These are phyloP conservation scores for Acacia pycnantha DNA, from an alignment of 331 rosid genomes.

Conservation along the genomic window DNA sequence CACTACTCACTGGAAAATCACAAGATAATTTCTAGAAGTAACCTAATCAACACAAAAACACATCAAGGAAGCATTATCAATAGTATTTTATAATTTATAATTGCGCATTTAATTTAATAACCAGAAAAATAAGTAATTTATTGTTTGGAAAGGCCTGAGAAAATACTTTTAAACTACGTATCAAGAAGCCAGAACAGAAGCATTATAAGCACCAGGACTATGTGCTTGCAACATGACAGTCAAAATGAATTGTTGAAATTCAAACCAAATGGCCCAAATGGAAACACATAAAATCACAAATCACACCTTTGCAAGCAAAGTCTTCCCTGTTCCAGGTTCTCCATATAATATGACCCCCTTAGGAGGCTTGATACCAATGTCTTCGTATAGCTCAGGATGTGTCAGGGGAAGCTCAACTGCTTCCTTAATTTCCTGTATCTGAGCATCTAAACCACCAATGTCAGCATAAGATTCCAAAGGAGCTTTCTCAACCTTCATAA, in stretches of 20 bases:
- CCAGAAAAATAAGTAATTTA: background rate
- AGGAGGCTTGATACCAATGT: conserved; percentile 98
- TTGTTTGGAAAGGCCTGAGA: background rate
- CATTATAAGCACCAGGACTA: background rate
- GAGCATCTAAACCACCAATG: conserved; percentile 98
- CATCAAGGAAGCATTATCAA: background rate
- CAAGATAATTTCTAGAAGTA: background rate
- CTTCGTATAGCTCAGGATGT: conserved; percentile 96
- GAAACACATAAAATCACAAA: background rate
- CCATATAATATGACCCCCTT: conserved; percentile 94
- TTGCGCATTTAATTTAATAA: background rate
- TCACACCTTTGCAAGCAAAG: conserved; percentile 93
- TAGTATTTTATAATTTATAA: conserved; percentile 8
- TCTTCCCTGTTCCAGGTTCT: conserved; percentile 98
- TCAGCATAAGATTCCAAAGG: conserved; percentile 97
- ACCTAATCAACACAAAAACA: conserved; percentile 8
- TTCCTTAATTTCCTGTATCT: conserved; percentile 98
- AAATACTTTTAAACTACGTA: background rate
- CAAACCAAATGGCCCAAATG: background rate
- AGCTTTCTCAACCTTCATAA: conserved; percentile 99
- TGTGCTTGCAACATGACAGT: background rate
- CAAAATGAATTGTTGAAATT: background rate
- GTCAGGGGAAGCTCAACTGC: conserved; percentile 98
- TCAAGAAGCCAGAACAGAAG: background rate
- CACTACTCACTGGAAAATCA: background rate